Evolutionary conservation across 202 grass and related monocot genomes (phyloP).

Genomic region (Thinopyrum obtusiflorum): DNA sequence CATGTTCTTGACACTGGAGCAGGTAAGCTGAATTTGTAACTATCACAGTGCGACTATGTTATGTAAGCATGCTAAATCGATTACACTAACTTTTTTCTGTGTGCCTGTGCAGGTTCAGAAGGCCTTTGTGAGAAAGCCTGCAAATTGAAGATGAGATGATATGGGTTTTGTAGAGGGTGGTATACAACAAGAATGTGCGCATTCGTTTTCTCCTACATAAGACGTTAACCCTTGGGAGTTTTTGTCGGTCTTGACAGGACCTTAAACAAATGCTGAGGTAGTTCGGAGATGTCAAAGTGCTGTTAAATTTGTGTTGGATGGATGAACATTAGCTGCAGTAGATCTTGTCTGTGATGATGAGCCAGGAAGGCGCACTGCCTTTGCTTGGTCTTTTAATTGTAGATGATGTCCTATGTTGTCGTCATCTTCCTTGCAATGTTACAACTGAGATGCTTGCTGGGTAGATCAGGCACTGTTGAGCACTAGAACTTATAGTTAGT

Average conservation of each 20-base stretch:
- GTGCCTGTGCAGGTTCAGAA: constrained; percentile 67
- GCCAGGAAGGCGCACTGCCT: not conserved
- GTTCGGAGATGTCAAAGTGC: not conserved
- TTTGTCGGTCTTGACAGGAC: not conserved
- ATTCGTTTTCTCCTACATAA: constrained; percentile 15
- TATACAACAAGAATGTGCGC: not conserved
- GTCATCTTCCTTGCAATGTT: not conserved
- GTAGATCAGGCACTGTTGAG: not conserved
- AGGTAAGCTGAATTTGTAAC: constrained; percentile 47
- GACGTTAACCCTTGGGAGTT: not conserved
- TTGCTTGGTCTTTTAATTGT: not conserved
- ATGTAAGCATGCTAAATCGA: not conserved
- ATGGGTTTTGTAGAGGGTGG: constrained; percentile 9
- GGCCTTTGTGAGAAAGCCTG: constrained; percentile 54
- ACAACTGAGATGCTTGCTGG: not conserved
- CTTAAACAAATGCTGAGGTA: constrained; percentile 25
- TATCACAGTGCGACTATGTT: not conserved
- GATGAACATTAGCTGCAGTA: not conserved
- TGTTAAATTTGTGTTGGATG: constrained; percentile 20
- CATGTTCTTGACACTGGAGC: constrained; percentile 98
- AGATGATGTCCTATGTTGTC: not conserved
- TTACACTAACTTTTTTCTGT: not conserved
- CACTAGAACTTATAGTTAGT: not conserved
- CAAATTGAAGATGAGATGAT: constrained; percentile 5
- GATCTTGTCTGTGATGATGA: not conserved